Evolutionary conservation across 176 grass and related monocot genomes (phyloP), one percentile per base, ranked within the genome.

Genomic region (Chrysopogon serrulatus): DNA sequence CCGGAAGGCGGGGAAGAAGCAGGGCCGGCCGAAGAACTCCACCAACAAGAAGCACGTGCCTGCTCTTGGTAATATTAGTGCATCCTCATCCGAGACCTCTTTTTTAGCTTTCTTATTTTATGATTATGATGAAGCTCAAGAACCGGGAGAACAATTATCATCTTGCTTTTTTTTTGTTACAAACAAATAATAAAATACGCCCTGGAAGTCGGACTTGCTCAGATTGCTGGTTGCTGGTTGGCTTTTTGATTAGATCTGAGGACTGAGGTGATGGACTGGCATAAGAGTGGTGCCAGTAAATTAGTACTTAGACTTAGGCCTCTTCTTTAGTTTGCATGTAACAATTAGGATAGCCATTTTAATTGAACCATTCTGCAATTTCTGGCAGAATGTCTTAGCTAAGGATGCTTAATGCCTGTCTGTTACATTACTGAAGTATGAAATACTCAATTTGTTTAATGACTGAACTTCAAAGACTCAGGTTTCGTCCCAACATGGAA

Each of bases 11-110:
- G n/a, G 41, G 76, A 95, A 91, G 88, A 94, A 91, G 86, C 77
- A 87, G 15, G 92, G 95, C 47, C 85, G 92, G 76, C 95, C 95
- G 0, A 87, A 88, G 42, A 91, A 91, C 68, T 98, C 95, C 21
- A 86, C 86, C 45, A 98, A 93, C 87, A 88, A 91, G 87, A 90
- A 75, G 68, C 88, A 91, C 80, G 72, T 90, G 88, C 80, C 89
- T 30, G 82, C 68, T 86, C 82, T 98, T 70, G 95, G 88, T 86
- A 66, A 82, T 32, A 80, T 51, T 45, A 48, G 59, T 70, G 79
- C 24, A 60, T 76, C 61, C 68, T 32, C 28, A 33, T 62, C 12
- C 85, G 39, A 14, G 65, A 19, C 77, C n/a, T 80, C 54, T 59
- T 68, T 74, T 68, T 68, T 2, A 73, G 53, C 9, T 19, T 47